Evolutionary conservation across 371 early-diverging fungal genomes (phyloP), one percentile per base, ranked within the genome.

Genomic region (Fennellomyces sp.): DNA sequence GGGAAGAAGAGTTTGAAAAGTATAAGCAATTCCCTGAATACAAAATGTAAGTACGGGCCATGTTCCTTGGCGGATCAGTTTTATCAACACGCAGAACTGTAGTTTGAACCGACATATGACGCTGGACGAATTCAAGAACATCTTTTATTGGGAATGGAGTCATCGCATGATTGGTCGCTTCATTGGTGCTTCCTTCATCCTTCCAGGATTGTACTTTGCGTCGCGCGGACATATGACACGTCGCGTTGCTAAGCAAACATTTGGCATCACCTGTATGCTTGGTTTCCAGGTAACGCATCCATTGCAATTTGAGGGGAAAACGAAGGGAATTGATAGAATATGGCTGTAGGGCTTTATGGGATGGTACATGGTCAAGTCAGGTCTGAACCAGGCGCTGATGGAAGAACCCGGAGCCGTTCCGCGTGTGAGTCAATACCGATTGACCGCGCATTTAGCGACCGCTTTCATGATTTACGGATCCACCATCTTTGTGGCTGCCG

Each of bases 321-420:
- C 19, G 17, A 35, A 33, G 2, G 41, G 5, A 2, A 10, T 41
- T 28, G 21, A 41, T 26, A n/a, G 26, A 30, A 27, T 5, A 6
- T 12, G 25, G n/a, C n/a, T n/a, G n/a, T 61, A 91, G 85, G 98
- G 98, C 36, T 85, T 88, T 13, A 85, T 98, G 69, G 98, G 98
- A 53, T 98, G 98, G 98, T 96, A 93, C 73, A 98, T 98, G 98
- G 98, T 98, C 25, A 89, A 92, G 52, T 91, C 91, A 39, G 98
- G 98, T 12, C 78, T 98, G 11, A 87, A 88, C 19, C 80, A 91
- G 47, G 91, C 93, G 53, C 70, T 94, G 30, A 78, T 93, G 72
- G 82, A 91, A 60, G 86, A 84, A 11, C 88, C 91, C 28, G 89
- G 91, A 39, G 92, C 91, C 6, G 87, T 91, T 0, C 96, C 97